Evolutionary conservation across 306 rosid species (phyloP).

Genomic region (Corylus heterophylla): DNA sequence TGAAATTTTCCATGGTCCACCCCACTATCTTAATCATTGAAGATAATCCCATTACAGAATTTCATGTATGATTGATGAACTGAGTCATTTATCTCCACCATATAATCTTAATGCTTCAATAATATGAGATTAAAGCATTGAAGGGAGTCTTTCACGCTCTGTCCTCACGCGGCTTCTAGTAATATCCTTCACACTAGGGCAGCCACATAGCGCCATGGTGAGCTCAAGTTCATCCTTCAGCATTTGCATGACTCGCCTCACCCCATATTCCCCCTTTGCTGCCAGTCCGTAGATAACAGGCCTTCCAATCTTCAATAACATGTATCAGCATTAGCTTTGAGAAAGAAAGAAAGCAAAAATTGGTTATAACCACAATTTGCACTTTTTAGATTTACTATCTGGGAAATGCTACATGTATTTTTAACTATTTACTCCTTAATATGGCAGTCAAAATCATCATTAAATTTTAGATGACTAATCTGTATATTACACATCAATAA

Average conservation of each 20-base stretch:
- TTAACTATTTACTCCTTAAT: no score
- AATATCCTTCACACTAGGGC: slow-evolving; percentile 43
- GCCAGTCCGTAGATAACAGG: slow-evolving; percentile 43
- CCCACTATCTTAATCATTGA: background rate
- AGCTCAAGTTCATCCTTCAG: slow-evolving; percentile 59
- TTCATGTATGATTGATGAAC: background rate
- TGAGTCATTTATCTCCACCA: background rate
- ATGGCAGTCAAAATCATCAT: no score
- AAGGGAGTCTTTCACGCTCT: slow-evolving; percentile 25
- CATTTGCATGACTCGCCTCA: slow-evolving; percentile 47
- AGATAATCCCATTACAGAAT: background rate
- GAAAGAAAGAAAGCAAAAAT: background rate
- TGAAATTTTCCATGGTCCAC: background rate
- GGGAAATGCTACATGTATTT: no score
- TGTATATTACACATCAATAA: no score
- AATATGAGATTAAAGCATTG: slow-evolving; percentile 42
- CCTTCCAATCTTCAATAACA: slow-evolving; percentile 5
- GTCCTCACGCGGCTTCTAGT: slow-evolving; percentile 55
- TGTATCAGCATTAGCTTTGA: background rate
- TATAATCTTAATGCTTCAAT: background rate
- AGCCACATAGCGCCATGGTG: slow-evolving; percentile 58
- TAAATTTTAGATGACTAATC: no score
- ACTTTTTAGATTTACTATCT: background rate
- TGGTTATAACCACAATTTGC: background rate
- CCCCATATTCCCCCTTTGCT: slow-evolving; percentile 58